Evolutionary conservation across 2,329 filamentous ascomycete genomes (phyloP).

Genomic region (Didymella pinodella): DNA sequence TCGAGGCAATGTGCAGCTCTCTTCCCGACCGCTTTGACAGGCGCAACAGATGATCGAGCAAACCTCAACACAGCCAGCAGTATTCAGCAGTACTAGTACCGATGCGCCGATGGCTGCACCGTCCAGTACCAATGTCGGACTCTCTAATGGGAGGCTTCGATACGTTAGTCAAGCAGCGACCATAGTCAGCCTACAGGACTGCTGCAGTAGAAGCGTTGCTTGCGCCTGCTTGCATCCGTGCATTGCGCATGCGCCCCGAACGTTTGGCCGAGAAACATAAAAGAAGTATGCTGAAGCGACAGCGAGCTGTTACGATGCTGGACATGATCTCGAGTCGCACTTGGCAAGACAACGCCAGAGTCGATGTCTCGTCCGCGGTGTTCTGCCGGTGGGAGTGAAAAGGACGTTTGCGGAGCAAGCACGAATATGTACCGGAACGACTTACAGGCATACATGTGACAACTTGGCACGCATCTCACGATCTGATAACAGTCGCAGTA

Average conservation of each 20-base stretch:
- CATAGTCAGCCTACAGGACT: no score
- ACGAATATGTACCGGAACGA: conserved; percentile 20
- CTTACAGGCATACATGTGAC: conserved; percentile 13
- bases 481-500: conserved; percentile 10
- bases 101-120: background rate
- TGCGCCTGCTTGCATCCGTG: conserved; percentile 5
- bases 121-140: background rate
- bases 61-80: background rate
- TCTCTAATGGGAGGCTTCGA: background rate
- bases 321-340: background rate
- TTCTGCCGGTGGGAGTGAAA: background rate
- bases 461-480: conserved; percentile 17
- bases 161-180: background rate
- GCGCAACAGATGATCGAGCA: background rate
- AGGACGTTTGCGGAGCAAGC: conserved; percentile 20
- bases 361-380: background rate
- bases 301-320: background rate
- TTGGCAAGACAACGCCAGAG: background rate
- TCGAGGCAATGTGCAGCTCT: background rate
- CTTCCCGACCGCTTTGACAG: background rate
- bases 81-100: background rate
- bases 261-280: conserved; percentile 1
- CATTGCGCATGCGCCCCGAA: conserved; percentile 10
- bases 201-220: background rate
- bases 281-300: background rate